Evolutionary conservation across 371 early-diverging fungal genomes (phyloP), one percentile per base, ranked within the genome.

Genomic region (Mortierella sp.): DNA sequence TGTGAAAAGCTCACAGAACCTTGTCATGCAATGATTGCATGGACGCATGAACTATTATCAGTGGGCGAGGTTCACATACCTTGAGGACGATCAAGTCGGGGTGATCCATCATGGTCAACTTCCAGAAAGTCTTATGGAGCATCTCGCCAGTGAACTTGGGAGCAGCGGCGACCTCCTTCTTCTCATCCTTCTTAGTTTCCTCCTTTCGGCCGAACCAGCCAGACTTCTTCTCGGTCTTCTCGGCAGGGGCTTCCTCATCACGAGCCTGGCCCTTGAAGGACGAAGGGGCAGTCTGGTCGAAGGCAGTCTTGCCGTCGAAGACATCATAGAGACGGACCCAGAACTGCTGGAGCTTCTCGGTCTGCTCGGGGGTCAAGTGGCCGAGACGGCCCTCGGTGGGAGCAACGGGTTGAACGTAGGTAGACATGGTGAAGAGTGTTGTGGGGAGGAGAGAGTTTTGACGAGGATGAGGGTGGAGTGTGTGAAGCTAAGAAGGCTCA

Each of bases 31-130:
- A n/a, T n/a, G n/a, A n/a, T n/a, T n/a, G n/a, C n/a, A n/a, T n/a
- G n/a, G n/a, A n/a, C n/a, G n/a, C n/a, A n/a, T n/a, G n/a, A n/a
- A n/a, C n/a, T n/a, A n/a, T n/a, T n/a, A n/a, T n/a, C n/a, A n/a
- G n/a, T n/a, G n/a, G n/a, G n/a, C n/a, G 18, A n/a, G 28, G 23
- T 19, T 58, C 28, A 34, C 45, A 50, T 76, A 76, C 78, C 78
- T 76, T 76, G 48, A 92, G 82, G 41, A 88, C n/a, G 28, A 89
- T 78, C 48, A 83, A 60, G 76, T 93, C 93, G 14, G 93, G 91
- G 58, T 90, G 87, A 52, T 91, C 90, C 46, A 82, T 83, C 53
- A 80, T 81, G 24, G 82, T 83, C 78, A 87, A 45, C 67, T 70
- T 76, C 78, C 78, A 76, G 63, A 70, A 70, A 43, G 70, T 54